Evolutionary conservation across 768 basidiomycete species (phyloP).

Genomic region (Tephrocybe sp.): DNA sequence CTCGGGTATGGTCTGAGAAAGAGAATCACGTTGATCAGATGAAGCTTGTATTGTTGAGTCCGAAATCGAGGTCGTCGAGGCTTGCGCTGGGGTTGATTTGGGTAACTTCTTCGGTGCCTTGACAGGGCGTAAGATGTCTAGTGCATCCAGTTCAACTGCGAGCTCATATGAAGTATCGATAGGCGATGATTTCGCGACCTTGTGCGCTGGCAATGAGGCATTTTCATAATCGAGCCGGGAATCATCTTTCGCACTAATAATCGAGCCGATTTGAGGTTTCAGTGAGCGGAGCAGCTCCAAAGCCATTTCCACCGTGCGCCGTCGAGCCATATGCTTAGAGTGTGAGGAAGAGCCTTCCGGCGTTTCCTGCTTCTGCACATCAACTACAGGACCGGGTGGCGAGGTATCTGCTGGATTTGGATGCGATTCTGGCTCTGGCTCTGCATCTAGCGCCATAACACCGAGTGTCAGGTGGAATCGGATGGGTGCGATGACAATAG

Average conservation of each 20-base stretch:
- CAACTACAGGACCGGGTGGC: no score
- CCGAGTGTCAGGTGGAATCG: constrained; percentile 76
- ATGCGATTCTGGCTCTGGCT: not conserved
- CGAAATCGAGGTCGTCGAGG: not conserved
- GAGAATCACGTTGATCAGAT: no score
- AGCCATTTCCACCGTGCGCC: constrained; percentile 36
- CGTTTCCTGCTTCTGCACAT: no score
- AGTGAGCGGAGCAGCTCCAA: constrained; percentile 43
- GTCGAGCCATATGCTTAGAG: not conserved
- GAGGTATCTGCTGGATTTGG: no score
- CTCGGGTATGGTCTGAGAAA: not conserved
- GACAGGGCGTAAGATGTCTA: constrained; percentile 45
- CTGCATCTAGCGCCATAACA: constrained; percentile 57
- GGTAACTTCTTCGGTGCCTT: constrained; percentile 1
- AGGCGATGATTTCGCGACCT: not conserved
- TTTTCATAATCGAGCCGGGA: no score
- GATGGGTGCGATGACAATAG: constrained; percentile 56
- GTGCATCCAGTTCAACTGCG: constrained; percentile 38
- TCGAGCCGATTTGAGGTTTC: constrained; percentile 38
- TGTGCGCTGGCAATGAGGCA: no score
- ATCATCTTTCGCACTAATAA: no score
- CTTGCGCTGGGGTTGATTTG: no score
- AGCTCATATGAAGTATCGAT: constrained; percentile 2
- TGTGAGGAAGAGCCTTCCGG: no score
- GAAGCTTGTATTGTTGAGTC: not conserved